Evolutionary conservation across 129 eudicot genomes (phyloP).

Genomic region (Sambucus nigra): DNA sequence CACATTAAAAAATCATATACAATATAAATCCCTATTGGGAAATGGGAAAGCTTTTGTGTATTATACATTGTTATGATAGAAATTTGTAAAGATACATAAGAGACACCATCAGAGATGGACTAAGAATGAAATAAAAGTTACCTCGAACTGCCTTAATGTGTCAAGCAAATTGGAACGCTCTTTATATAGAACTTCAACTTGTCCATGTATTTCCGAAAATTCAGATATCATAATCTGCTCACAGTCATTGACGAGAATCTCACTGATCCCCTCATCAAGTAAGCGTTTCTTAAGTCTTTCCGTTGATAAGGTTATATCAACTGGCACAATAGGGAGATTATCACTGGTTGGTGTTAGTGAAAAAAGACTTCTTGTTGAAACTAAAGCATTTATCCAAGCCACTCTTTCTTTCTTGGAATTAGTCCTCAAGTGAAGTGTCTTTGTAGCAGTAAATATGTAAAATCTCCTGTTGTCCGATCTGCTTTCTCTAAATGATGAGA

Average conservation of each 20-base stretch:
- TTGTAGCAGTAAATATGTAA: constrained; percentile 76
- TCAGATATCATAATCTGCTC: constrained; percentile 86
- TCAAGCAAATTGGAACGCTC: constrained; percentile 63
- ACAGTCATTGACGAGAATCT: constrained; percentile 60
- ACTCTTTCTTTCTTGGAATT: constrained; percentile 51
- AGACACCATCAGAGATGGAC: too few species aligned
- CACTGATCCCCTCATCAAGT: constrained; percentile 52
- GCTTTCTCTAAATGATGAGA: constrained; percentile 69
- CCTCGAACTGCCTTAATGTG: constrained; percentile 74
- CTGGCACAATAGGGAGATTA: constrained; percentile 29
- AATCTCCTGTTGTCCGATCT: constrained; percentile 66
- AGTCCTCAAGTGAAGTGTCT: constrained; percentile 76
- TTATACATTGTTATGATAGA: too few species aligned
- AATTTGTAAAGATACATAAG: too few species aligned
- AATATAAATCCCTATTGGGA: too few species aligned
- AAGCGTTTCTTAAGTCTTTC: constrained; percentile 58
- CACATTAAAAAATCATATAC: too few species aligned
- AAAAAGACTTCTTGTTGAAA: constrained; percentile 42
- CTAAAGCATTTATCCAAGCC: constrained; percentile 79
- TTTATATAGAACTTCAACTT: constrained; percentile 50
- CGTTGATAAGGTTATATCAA: constrained; percentile 46
- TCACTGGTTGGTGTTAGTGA: constrained; percentile 35
- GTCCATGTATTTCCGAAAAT: constrained; percentile 52
- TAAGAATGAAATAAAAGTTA: constrained; percentile 8
- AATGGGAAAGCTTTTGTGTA: too few species aligned